Conservation (phyloP, 108 stramenopile species). For the Fistulifera solaris region DNA sequence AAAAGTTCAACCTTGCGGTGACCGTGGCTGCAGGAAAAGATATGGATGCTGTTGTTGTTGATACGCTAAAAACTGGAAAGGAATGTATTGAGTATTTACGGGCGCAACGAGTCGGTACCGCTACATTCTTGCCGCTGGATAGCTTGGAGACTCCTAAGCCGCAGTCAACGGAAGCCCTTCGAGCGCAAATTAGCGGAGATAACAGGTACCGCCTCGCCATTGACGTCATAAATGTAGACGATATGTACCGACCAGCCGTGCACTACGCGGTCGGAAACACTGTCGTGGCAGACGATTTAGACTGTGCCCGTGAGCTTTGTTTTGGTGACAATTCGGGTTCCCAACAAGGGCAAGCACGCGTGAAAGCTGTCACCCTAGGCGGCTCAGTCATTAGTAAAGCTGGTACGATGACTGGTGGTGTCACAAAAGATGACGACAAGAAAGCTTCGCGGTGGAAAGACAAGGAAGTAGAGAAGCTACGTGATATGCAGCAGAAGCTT, state of each 20-base stretch:
- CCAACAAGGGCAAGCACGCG: conserved; percentile 20
- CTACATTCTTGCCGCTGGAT: conserved; percentile 95
- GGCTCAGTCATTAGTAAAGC: conserved; percentile 94
- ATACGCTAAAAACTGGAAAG: conserved; percentile 79
- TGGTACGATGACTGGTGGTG: conserved; percentile 97
- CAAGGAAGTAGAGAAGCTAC: conserved; percentile 55
- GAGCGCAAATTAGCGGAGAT: conserved; percentile 70
- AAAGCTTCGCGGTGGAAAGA: conserved; percentile 75
- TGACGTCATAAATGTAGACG: conserved; percentile 88
- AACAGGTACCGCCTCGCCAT: conserved; percentile 70
- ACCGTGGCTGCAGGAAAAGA: conserved; percentile 95
- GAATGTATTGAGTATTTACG: conserved; percentile 95
- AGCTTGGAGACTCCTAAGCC: conserved; percentile 62
- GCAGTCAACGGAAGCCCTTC: conserved; percentile 78
- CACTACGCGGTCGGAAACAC: conserved; percentile 91
- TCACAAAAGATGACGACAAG: conserved; percentile 47
- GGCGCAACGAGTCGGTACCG: conserved; percentile 85
- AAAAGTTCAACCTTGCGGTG: conserved; percentile 87
- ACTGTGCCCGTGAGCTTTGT: conserved; percentile 83
- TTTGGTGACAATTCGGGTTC: conserved; percentile 36
- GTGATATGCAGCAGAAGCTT: conserved; percentile 57
- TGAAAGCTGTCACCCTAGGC: conserved; percentile 92
- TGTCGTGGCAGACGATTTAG: conserved; percentile 90
- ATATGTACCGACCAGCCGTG: conserved; percentile 67
- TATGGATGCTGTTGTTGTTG: conserved; percentile 97